Conservation (phyloP, 345 rosid species). For the Eucalyptus urophylla region DNA sequence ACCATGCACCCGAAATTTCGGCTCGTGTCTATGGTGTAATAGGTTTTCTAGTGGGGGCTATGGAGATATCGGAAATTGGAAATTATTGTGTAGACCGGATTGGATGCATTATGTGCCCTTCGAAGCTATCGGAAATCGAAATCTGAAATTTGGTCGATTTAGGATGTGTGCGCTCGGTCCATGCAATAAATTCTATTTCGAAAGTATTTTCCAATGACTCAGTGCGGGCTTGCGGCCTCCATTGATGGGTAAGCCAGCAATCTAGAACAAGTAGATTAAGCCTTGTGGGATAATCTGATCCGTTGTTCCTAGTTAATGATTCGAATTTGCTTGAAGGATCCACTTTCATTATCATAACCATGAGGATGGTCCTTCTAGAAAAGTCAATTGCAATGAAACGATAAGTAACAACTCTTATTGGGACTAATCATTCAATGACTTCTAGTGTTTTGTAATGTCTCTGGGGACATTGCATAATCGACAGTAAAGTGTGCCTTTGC, state of each 20-base stretch:
- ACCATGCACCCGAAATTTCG: neutral
- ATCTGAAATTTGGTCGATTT: neutral
- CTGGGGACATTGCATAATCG: neutral
- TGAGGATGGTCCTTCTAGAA: neutral
- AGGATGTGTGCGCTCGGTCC: neutral
- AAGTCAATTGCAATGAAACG: neutral
- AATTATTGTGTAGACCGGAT: neutral
- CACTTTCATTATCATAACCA: neutral
- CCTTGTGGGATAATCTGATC: neutral
- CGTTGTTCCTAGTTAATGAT: neutral
- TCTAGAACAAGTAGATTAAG: neutral
- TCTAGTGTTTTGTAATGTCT: neutral
- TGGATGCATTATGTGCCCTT: neutral
- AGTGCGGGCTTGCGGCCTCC: neutral
- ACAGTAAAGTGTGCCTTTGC: neutral
- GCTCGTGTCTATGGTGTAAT: neutral
- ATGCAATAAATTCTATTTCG: neutral
- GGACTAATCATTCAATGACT: neutral
- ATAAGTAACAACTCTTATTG: neutral
- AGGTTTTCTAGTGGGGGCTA: neutral
- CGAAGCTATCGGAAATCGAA: neutral
- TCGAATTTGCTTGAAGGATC: neutral
- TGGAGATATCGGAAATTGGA: neutral
- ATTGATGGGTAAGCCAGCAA: neutral
- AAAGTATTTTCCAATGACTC: neutral